Evolutionary conservation across 345 rosid species (phyloP), one percentile per base, ranked within the genome.

Genomic region (Ceriops tagal): DNA sequence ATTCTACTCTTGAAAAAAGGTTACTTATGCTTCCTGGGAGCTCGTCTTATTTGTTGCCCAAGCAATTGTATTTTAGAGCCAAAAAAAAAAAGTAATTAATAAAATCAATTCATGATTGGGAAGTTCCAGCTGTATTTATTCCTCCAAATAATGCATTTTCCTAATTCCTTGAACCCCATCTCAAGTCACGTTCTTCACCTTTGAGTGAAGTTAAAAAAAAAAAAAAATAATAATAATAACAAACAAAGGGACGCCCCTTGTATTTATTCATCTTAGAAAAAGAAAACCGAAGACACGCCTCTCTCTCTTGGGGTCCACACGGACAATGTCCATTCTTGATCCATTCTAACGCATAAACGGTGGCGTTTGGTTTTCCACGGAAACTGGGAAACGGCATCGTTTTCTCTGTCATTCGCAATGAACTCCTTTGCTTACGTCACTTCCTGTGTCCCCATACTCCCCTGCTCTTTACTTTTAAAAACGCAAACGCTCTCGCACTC

Each of bases 41-140:
- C 37, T 34, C 19, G 20, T 1, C 32, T 10, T 39, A 8, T 18
- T 21, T 13, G n/a, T n/a, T 37, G 53, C 37, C 20, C 16, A 1
- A 26, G 30, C 60, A 60, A 0, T 35, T 32, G 18, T 21, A 5
- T 24, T 8, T 2, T 22, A 11, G 16, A 11, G 21, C 6, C 15
- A 6, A 46, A 0, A 49, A 57, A 15, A 46, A 28, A 28, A 0
- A 65, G 31, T 64, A 64, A 30, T 62, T 49, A 43, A 64, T 32
- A 27, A 39, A 22, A 61, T 27, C 65, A 43, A 13, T 43, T 43
- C 66, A 31, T 22, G 8, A 56, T 64, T 71, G 32, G 62, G 30
- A 39, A 59, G 51, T 28, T 53, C 68, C 74, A 55, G 62, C 68
- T 28, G n/a, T 22, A 43, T 11, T 53, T 52, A 63, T 71, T 55